Evolutionary conservation across 768 basidiomycete species (phyloP).

Genomic region (Ramaria rubella): DNA sequence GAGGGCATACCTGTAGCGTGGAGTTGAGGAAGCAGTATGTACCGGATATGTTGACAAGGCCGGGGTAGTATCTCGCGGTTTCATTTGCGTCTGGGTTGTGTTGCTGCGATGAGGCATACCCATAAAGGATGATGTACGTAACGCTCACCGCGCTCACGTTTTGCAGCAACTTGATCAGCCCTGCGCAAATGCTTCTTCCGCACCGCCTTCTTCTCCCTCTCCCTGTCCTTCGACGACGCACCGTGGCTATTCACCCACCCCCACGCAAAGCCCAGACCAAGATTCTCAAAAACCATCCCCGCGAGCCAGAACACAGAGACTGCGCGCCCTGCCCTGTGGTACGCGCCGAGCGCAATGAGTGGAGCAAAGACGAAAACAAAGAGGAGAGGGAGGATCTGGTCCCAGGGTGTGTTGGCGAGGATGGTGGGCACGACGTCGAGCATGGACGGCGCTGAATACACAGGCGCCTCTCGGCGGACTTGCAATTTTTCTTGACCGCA

Average conservation of each 20-base stretch:
- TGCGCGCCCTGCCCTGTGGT: background rate
- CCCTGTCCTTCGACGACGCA: slow-evolving; percentile 22
- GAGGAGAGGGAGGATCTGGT: slow-evolving; percentile 7
- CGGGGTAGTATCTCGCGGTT: slow-evolving; percentile 61
- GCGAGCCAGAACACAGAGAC: slow-evolving; percentile 1
- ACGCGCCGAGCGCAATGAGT: background rate
- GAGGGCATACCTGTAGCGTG: slow-evolving; percentile 65
- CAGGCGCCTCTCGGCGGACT: background rate
- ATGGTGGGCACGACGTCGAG: background rate
- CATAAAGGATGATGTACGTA: too few species aligned
- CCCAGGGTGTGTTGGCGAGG: slow-evolving; percentile 2
- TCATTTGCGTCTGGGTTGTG: background rate
- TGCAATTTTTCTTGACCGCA: background rate
- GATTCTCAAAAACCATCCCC: slow-evolving; percentile 51
- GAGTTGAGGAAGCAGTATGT: slow-evolving; percentile 99
- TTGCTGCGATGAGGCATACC: too few species aligned
- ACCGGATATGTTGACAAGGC: slow-evolving; percentile 91
- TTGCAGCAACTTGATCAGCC: slow-evolving; percentile 42
- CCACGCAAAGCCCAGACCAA: slow-evolving; percentile 56
- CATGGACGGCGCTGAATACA: background rate
- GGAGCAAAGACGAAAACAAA: slow-evolving; percentile 3
- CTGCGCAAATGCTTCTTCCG: slow-evolving; percentile 46
- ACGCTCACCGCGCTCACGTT: background rate
- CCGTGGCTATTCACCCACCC: slow-evolving; percentile 41
- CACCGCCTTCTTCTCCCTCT: slow-evolving; percentile 35